A percentile compares a stretch with the other conserved stretches of the same genome.
Evolutionary conservation across 2,329 filamentous ascomycete genomes (phyloP).

Genomic region (Colletotrichum salicis): DNA sequence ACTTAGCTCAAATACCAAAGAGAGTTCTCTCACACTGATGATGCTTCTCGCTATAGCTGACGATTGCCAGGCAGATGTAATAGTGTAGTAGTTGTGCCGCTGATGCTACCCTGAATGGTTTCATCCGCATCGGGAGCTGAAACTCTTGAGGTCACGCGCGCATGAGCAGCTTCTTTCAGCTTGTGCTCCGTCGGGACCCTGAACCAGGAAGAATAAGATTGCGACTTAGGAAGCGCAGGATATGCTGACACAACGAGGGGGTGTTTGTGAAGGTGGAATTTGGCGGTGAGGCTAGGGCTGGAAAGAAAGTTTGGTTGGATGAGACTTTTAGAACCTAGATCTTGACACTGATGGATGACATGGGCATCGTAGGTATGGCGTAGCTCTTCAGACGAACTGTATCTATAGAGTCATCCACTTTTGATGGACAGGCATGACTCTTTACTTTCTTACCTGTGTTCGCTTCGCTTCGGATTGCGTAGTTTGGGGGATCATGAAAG

Average conservation of each 20-base stretch:
- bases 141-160: slow-evolving; percentile 12
- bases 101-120: slow-evolving; percentile 17
- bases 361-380: not conserved
- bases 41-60: not conserved
- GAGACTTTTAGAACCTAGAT: slow-evolving; percentile 1
- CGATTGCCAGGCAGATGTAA: not conserved
- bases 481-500: not conserved
- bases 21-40: slow-evolving; percentile 1
- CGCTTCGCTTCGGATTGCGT: not conserved
- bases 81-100: not conserved
- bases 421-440: not conserved
- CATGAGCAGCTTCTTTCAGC: slow-evolving; percentile 17
- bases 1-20: slow-evolving; percentile 30
- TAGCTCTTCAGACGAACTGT: slow-evolving; percentile 12
- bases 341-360: not conserved
- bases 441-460: not conserved
- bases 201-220: not conserved
- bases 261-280: not conserved
- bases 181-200: not conserved
- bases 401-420: not conserved
- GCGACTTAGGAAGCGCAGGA: not conserved
- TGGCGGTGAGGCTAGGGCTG: not conserved
- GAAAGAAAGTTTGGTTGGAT: not conserved
- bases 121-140: slow-evolving; percentile 25
- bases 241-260: not conserved